Conservation (phyloP, 306 rosid genomes). For the Cucumis melo region DNA sequence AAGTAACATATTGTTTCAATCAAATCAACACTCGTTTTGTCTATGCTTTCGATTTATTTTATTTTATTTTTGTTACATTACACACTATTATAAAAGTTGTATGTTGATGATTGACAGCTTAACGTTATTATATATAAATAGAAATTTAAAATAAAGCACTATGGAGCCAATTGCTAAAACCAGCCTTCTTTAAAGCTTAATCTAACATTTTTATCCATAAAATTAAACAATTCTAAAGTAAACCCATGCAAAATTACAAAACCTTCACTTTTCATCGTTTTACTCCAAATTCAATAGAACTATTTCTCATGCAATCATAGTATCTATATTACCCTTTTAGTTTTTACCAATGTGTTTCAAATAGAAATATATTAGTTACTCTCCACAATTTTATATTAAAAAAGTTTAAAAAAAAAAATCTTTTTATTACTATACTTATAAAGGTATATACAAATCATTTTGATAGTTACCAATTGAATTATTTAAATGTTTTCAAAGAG, state of each 20-base stretch:
- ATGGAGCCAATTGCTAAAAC: neutral
- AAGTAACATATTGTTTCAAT: neutral
- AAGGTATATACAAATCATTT: too few relatives aligned
- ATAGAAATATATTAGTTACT: too few relatives aligned
- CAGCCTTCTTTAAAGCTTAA: neutral
- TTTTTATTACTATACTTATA: too few relatives aligned
- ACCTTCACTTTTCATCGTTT: conserved; percentile 20
- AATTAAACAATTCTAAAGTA: conserved; percentile 12
- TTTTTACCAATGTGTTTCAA: too few relatives aligned
- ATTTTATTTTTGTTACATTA: neutral
- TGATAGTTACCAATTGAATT: too few relatives aligned
- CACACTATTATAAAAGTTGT: neutral
- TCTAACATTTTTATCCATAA: neutral
- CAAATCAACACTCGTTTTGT: neutral
- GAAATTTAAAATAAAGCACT: neutral
- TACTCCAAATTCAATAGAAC: conserved; percentile 47
- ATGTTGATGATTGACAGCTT: neutral
- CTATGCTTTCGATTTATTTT: neutral
- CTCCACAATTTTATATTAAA: too few relatives aligned
- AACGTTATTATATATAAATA: neutral
- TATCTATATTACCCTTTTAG: too few relatives aligned
- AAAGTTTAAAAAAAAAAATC: too few relatives aligned
- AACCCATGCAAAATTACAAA: neutral
- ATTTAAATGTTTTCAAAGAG: too few relatives aligned
- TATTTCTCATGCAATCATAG: neutral